Conservation (phyloP, 2,329 filamentous ascomycete genomes). For the Penicillium sp. region DNA sequence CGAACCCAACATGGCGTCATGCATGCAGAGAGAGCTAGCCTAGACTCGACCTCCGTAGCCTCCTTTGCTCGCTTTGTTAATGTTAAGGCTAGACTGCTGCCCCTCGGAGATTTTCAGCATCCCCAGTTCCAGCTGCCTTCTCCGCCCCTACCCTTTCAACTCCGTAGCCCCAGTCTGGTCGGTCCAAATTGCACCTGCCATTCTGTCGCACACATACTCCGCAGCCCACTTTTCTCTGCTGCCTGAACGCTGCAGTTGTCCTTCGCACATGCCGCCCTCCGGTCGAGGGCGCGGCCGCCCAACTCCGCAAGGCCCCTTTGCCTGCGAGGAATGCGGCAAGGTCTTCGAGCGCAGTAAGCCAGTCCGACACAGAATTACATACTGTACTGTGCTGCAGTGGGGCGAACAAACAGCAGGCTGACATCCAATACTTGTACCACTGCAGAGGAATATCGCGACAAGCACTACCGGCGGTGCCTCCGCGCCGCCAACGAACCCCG, state of each 20-base stretch:
- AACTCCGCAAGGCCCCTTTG: conserved; percentile 1
- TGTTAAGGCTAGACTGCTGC: neutral
- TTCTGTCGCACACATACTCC: neutral
- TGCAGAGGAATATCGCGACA: conserved; percentile 12
- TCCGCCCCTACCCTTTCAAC: neutral
- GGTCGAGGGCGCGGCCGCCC: neutral
- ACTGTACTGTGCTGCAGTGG: too few species aligned
- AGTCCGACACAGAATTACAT: neutral
- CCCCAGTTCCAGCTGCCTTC: neutral
- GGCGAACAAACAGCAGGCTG: too few species aligned
- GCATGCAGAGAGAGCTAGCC: too few species aligned
- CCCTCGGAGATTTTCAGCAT: neutral
- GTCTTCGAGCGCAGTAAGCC: conserved; percentile 8
- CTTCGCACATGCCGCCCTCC: neutral
- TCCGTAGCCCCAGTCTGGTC: neutral
- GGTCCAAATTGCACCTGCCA: neutral
- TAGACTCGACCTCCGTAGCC: neutral
- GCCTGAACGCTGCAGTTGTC: neutral
- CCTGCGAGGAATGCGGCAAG: conserved; percentile 6
- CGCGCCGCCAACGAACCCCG: conserved; percentile 2
- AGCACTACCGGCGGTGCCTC: conserved; percentile 8
- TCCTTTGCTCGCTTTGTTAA: neutral
- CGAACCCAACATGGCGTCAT: too few species aligned
- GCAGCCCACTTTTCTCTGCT: neutral
- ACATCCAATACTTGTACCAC: neutral